Evolutionary conservation across 2,329 filamentous ascomycete genomes (phyloP), one percentile per base, ranked within the genome.

Genomic region (Ploettnerulaceae sp.): DNA sequence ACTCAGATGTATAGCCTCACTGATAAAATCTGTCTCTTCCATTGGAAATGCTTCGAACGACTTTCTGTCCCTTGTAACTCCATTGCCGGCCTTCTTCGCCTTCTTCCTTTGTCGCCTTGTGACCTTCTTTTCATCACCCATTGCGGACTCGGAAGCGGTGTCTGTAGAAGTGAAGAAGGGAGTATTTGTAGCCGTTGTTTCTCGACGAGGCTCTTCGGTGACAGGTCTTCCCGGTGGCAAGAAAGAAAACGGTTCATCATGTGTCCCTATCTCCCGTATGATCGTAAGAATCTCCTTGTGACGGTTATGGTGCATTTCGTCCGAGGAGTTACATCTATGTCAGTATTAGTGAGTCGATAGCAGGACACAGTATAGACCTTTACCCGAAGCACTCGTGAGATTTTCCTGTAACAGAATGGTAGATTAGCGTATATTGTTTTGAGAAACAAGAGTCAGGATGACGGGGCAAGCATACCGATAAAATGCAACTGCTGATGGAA

Each of bases 401-500:
- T 45, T 61, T 61, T 18, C 59, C 60, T 62, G n/a, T 7, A 41
- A 8, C 44, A 31, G 5, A 32, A 26, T 35, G 7, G 14, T 8
- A 34, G 18, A 31, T 46, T 34, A 51, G 47, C 12, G 21, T 31
- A 14, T 8, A 7, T n/a, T 24, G n/a, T 15, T 28, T 28, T 39
- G 12, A 5, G 11, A 45, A 37, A 32, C 26, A n/a, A 38, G 3
- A 29, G 17, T 18, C 8, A 28, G 15, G 15, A 26, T 11, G 11
- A 12, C 11, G 18, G 7, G 12, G 14, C n/a, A 32, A 6, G 44
- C 59, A 44, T 57, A 63, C 61, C 61, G 28, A 62, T 50, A 38
- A 64, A 64, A 38, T 64, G 61, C 11, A 64, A 37, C 38, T 62
- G 59, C 42, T 63, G 62, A 35, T 64, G 62, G 39, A 60, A 64